phyloP scores from a whole-genome alignment of 768 basidiomycete species.

The Tephrocybe sp. region DNA sequence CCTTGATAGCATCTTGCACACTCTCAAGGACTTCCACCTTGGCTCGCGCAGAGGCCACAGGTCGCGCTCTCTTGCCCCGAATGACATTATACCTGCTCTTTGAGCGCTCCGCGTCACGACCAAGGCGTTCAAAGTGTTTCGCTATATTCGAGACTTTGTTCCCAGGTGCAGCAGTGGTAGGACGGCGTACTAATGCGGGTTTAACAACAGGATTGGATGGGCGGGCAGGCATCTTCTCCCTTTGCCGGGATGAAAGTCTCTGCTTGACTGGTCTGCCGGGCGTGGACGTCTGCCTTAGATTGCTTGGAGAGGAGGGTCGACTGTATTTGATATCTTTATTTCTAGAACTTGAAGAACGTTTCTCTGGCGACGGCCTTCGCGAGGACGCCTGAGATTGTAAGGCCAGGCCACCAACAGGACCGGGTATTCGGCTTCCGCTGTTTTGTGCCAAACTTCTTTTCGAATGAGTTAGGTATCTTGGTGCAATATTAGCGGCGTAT shows the following conservation, averaged over 20 bases:
- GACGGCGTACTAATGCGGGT: conserved; percentile 14
- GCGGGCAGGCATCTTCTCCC: conserved; percentile 44
- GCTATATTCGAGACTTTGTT: conserved; percentile 85
- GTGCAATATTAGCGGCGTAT: conserved; percentile 90
- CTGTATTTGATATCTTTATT: conserved; percentile 39
- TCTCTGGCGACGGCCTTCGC: conserved; percentile 72
- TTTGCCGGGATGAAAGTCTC: conserved; percentile 32
- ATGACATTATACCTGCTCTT: conserved; percentile 84
- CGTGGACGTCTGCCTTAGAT: conserved; percentile 26
- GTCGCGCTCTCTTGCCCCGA: conserved; percentile 82
- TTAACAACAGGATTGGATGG: conserved; percentile 18
- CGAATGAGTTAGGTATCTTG: conserved; percentile 60
- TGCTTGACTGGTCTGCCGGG: conserved; percentile 35
- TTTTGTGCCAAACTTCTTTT: conserved; percentile 41
- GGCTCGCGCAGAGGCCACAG: conserved; percentile 84
- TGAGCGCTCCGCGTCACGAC: conserved; percentile 67
- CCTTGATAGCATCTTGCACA: conserved; percentile 85
- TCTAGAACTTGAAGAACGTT: conserved; percentile 38
- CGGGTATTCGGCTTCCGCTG: conserved; percentile 49
- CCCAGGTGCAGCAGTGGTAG: conserved; percentile 40
- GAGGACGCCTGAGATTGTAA: conserved; percentile 61
- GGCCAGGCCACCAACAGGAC: conserved; percentile 39
- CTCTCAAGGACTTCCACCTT: conserved; percentile 88
- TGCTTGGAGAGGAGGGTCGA: conserved; percentile 45
- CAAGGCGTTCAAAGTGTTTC: conserved; percentile 86